phyloP scores from a whole-genome alignment of 495 filamentous ascomycete species.

The Tuber brumale region DNA sequence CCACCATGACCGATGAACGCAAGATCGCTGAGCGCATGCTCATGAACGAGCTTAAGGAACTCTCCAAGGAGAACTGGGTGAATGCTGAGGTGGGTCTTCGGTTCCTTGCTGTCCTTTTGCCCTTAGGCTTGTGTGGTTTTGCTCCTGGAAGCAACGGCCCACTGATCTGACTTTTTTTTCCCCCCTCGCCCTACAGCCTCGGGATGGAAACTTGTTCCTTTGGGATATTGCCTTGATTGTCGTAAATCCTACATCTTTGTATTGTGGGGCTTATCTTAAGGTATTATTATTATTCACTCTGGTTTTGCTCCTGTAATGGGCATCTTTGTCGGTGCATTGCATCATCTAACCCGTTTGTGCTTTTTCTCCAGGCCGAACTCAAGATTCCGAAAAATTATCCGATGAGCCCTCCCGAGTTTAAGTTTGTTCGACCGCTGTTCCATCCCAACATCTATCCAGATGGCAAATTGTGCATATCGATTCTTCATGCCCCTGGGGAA shows the following conservation, averaged over 20 bases:
- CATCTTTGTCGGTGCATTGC: slow-evolving; percentile 11
- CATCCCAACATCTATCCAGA: slow-evolving; percentile 93
- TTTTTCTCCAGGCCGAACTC: slow-evolving; percentile 59
- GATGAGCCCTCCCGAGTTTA: slow-evolving; percentile 84
- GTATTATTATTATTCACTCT: slow-evolving; percentile 41
- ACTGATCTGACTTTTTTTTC: slow-evolving; percentile 4
- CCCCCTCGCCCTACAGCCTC: slow-evolving; percentile 45
- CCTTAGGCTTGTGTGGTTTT: neutral
- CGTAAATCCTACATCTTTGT: slow-evolving; percentile 81
- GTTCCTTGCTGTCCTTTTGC: slow-evolving; percentile 2
- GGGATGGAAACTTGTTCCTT: slow-evolving; percentile 69
- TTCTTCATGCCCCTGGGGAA: slow-evolving; percentile 85
- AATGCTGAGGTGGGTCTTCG: slow-evolving; percentile 63
- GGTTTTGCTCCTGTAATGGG: neutral
- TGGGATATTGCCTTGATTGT: slow-evolving; percentile 88
- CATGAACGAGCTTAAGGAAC: slow-evolving; percentile 78
- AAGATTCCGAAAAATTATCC: slow-evolving; percentile 85
- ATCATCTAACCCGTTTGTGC: neutral
- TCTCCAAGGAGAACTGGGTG: slow-evolving; percentile 86
- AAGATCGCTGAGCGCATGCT: slow-evolving; percentile 66
- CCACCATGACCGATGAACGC: slow-evolving; percentile 35
- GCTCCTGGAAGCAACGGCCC: neutral
- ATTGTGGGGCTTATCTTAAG: slow-evolving; percentile 89
- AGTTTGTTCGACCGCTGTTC: slow-evolving; percentile 71
- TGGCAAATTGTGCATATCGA: slow-evolving; percentile 91